Evolutionary conservation across 805 yeast genomes (phyloP), one percentile per base, ranked within the genome.

Genomic region (Lipomyces japonicus): DNA sequence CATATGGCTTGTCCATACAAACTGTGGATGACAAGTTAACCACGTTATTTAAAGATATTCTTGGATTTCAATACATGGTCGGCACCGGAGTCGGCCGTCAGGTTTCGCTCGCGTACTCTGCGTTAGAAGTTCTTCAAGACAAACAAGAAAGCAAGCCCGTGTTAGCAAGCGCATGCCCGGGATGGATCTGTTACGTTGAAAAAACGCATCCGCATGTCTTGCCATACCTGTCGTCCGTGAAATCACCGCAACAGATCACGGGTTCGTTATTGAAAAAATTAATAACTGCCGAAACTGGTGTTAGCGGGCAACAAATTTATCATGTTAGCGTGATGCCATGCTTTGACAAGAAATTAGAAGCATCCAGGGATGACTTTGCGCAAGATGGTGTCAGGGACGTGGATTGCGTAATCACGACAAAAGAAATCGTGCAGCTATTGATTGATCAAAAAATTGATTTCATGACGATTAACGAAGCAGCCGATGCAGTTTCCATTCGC

Each of bases 261-360:
- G 97, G 97, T 0, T 71, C 80, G 18, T 58, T 90, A 21, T 66
- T 91, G 44, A 90, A 90, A 65, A 66, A 73, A 16, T 63, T 81
- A 22, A 69, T 66, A 19, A 64, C 72, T 10, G 50, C 51, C n/a
- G 73, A 74, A 16, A 63, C 71, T 10, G 58, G 63, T 2, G 54
- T 67, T 0, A 23, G 58, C 4, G 48, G 61, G 12, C 63, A 70
- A 0, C 61, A 76, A 2, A 69, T 89, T 0, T 93, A 87, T 63
- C 97, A 91, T 65, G 68, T 93, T 47, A 78, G 93, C 5, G 73
- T 93, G 19, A 91, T 91, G 97, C 97, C 98, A 1, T 91, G 97
- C 62, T 93, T 93, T 66, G 98, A 93, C 67, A 93, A 93, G 69
- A 93, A 93, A 67, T 75, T 90, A 37, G 98, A 93, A 70, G 93